phyloP scores from a whole-genome alignment of 305 asterid genomes.

The Fraxinus nigra region DNA sequence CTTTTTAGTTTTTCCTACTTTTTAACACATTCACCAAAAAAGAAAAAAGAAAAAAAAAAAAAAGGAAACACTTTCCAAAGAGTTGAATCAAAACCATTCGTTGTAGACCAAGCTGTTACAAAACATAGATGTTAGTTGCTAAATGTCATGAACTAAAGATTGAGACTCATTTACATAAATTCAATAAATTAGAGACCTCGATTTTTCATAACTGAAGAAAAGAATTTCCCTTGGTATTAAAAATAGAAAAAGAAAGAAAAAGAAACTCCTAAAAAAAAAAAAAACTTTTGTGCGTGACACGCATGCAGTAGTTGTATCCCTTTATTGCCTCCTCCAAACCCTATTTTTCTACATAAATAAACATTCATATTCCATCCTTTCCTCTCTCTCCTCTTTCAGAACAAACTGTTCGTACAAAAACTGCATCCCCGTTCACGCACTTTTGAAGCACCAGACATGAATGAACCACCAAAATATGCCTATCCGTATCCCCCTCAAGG shows the following conservation, averaged over 20 bases:
- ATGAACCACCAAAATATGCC: constrained; percentile 51
- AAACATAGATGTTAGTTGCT: not conserved
- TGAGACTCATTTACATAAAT: not conserved
- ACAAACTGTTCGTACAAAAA: not conserved
- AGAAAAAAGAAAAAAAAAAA: no score
- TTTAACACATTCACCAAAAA: not conserved
- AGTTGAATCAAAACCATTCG: not conserved
- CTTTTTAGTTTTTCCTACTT: no score
- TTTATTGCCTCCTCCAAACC: not conserved
- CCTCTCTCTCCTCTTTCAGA: not conserved
- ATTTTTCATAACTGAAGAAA: not conserved
- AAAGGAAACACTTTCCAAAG: not conserved
- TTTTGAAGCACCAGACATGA: constrained; percentile 20
- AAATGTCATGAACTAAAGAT: not conserved
- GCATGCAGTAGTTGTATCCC: not conserved
- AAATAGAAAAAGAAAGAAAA: no score
- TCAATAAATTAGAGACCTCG: not conserved
- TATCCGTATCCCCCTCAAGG: constrained; percentile 60
- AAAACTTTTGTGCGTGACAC: not conserved
- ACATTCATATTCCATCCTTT: not conserved
- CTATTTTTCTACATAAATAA: not conserved
- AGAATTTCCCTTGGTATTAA: no score
- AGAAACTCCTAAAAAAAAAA: not conserved
- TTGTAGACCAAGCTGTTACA: not conserved
- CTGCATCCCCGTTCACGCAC: not conserved